Evolutionary conservation across 805 yeast species (phyloP).

Genomic region (Wickerhamomyces tratensis): DNA sequence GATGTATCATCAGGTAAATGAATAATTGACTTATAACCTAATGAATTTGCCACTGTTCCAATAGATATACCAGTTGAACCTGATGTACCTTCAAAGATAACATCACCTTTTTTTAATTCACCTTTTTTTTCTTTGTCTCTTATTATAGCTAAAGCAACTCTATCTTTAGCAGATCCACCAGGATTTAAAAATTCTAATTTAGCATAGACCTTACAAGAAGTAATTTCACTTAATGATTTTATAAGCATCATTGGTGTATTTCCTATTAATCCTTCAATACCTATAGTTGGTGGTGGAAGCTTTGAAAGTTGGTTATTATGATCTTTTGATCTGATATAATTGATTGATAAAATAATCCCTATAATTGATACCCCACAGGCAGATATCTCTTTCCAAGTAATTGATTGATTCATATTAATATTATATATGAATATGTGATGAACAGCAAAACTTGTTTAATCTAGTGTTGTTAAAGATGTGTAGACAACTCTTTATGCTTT

Average conservation of each 20-base stretch:
- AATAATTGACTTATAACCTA: slow-evolving; percentile 89
- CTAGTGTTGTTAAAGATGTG: too few species aligned
- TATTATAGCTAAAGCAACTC: slow-evolving; percentile 84
- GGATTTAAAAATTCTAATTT: slow-evolving; percentile 83
- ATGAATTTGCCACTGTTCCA: slow-evolving; percentile 80
- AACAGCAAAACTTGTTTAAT: too few species aligned
- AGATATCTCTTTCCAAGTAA: slow-evolving; percentile 16
- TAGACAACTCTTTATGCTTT: too few species aligned
- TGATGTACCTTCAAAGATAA: slow-evolving; percentile 89
- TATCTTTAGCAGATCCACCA: slow-evolving; percentile 92
- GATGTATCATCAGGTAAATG: slow-evolving; percentile 93
- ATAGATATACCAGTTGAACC: slow-evolving; percentile 96
- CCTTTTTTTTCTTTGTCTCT: slow-evolving; percentile 56
- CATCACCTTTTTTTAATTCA: slow-evolving; percentile 48
- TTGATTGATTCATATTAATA: too few species aligned
- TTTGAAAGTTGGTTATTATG: slow-evolving; percentile 4
- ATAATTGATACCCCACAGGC: slow-evolving; percentile 14
- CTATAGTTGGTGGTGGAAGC: slow-evolving; percentile 29
- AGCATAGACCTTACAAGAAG: slow-evolving; percentile 81
- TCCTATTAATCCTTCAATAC: slow-evolving; percentile 76
- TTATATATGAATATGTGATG: too few species aligned
- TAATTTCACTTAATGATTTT: slow-evolving; percentile 54
- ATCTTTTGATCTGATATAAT: background rate
- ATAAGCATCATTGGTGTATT: slow-evolving; percentile 79
- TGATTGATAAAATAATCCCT: slow-evolving; percentile 6